Percentiles rank a stretch among this genome's conserved stretches.
phyloP scores from a whole-genome alignment of 75 land plant genomes.

The Selaginella tamariscina region DNA sequence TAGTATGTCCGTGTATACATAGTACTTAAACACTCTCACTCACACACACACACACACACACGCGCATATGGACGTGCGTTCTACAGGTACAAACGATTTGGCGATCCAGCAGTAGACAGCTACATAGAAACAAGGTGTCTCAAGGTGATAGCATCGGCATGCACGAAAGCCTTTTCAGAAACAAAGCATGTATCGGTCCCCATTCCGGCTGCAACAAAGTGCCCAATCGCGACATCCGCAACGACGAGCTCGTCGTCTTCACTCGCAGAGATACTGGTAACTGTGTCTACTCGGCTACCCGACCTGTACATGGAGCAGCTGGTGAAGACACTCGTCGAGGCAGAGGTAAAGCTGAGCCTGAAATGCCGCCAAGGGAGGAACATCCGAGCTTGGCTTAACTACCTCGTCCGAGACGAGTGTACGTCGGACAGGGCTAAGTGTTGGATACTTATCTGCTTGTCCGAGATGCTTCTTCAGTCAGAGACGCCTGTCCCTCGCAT shows the following conservation, averaged over 20 bases:
- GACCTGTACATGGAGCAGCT: slow-evolving; percentile 19
- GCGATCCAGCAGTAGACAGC: slow-evolving; percentile 29
- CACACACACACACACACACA: too few relatives aligned
- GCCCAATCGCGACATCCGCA: neutral
- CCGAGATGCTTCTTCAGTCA: slow-evolving; percentile 28
- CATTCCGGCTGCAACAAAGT: neutral
- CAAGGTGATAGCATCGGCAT: slow-evolving; percentile 25
- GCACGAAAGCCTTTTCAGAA: slow-evolving; percentile 28
- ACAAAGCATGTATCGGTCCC: slow-evolving; percentile 34
- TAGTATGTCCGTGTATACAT: too few relatives aligned
- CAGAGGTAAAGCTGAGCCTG: slow-evolving; percentile 30
- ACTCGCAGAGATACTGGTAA: neutral
- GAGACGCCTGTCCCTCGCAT: slow-evolving; percentile 25
- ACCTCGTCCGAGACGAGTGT: slow-evolving; percentile 26
- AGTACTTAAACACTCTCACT: too few relatives aligned
- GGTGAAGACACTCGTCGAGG: slow-evolving; percentile 27
- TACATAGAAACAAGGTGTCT: slow-evolving; percentile 32
- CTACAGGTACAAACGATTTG: slow-evolving; percentile 15
- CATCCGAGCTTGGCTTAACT: slow-evolving; percentile 25
- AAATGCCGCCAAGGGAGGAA: slow-evolving; percentile 37
- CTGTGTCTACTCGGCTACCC: neutral
- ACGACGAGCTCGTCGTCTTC: neutral
- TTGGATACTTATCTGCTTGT: slow-evolving; percentile 30
- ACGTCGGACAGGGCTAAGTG: slow-evolving; percentile 13
- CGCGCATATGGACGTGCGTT: too few relatives aligned